These are phyloP conservation scores for Cercospora sojina DNA, from an alignment of 2,329 filamentous ascomycete genomes.

Conservation along the genomic window DNA sequence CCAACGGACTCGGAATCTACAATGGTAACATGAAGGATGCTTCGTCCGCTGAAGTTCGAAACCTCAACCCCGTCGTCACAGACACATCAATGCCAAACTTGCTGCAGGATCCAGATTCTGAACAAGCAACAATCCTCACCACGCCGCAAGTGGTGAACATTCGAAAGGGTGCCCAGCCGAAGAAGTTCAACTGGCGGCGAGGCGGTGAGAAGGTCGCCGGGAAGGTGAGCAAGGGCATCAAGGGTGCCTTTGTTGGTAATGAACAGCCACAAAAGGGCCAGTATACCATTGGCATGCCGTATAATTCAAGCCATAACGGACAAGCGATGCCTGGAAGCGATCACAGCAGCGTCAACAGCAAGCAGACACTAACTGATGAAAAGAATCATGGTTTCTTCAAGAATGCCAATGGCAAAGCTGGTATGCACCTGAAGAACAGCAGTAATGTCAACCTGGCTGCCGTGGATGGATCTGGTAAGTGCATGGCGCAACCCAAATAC, in stretches of 20 bases:
- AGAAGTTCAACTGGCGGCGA: slow-evolving; percentile 99
- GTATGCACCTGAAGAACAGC: slow-evolving; percentile 44
- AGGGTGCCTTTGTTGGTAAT: slow-evolving; percentile 72
- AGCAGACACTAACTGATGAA: slow-evolving; percentile 23
- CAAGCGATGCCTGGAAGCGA: slow-evolving; percentile 37
- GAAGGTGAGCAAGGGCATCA: slow-evolving; percentile 89
- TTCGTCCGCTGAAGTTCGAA: slow-evolving; percentile 45
- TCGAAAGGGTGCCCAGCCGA: slow-evolving; percentile 78
- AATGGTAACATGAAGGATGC: slow-evolving; percentile 28
- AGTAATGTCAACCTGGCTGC: slow-evolving; percentile 46
- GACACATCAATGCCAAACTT: slow-evolving; percentile 44
- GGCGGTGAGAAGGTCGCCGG: slow-evolving; percentile 91
- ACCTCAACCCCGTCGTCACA: slow-evolving; percentile 34
- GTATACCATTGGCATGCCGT: slow-evolving; percentile 37
- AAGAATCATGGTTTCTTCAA: slow-evolving; percentile 41
- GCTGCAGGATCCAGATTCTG: slow-evolving; percentile 61
- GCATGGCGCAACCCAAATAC: not conserved
- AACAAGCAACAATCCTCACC: slow-evolving; percentile 58
- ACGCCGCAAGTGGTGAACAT: slow-evolving; percentile 95
- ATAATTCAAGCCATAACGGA: slow-evolving; percentile 31
- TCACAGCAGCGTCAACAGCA: slow-evolving; percentile 31
- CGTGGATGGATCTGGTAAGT: slow-evolving; percentile 37
- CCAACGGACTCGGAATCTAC: slow-evolving; percentile 66
- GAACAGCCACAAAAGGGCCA: slow-evolving; percentile 27
- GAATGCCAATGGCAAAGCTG: slow-evolving; percentile 35